A percentile compares a stretch with the other conserved stretches of the same genome.
Conservation (phyloP, 176 grass and related monocot species). For the Secale cereale region DNA sequence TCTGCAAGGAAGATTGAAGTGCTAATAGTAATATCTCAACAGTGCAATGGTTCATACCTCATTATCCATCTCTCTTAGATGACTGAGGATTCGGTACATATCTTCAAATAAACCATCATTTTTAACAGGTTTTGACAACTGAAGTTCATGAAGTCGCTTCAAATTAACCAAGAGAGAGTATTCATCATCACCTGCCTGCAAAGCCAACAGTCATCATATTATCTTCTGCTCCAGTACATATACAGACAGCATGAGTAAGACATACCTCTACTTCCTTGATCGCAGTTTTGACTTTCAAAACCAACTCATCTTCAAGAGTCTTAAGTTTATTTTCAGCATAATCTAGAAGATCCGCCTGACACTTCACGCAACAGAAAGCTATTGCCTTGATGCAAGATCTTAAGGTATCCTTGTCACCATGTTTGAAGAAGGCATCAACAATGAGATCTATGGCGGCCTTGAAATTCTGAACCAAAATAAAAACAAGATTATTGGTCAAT, state of each 20-base stretch:
- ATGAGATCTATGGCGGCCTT: conserved; percentile 81
- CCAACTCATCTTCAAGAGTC: conserved; percentile 79
- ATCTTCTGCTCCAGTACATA: conserved; percentile 11
- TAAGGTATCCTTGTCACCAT: conserved; percentile 88
- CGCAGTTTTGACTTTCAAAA: conserved; percentile 85
- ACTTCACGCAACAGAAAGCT: conserved; percentile 72
- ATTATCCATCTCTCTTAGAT: conserved; percentile 90
- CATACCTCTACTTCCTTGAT: conserved; percentile 92
- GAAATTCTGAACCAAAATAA: conserved; percentile 68
- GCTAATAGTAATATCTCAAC: conserved; percentile 37
- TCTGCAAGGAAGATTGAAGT: background rate
- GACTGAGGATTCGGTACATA: conserved; percentile 71
- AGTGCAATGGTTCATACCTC: conserved; percentile 49
- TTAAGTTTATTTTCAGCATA: conserved; percentile 86
- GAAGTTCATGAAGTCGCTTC: conserved; percentile 93
- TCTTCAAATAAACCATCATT: conserved; percentile 79
- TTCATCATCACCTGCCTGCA: conserved; percentile 96
- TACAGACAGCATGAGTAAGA: conserved; percentile 1
- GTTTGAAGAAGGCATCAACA: conserved; percentile 93
- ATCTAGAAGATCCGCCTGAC: conserved; percentile 87
- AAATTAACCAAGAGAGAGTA: conserved; percentile 99
- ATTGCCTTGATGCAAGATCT: conserved; percentile 93
- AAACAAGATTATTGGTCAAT: conserved; percentile 22
- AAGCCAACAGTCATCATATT: conserved; percentile 9
- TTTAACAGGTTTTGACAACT: conserved; percentile 67